Conservation (phyloP, 1,284 basidiomycete genomes). For the Ceratobasidium sp. region DNA sequence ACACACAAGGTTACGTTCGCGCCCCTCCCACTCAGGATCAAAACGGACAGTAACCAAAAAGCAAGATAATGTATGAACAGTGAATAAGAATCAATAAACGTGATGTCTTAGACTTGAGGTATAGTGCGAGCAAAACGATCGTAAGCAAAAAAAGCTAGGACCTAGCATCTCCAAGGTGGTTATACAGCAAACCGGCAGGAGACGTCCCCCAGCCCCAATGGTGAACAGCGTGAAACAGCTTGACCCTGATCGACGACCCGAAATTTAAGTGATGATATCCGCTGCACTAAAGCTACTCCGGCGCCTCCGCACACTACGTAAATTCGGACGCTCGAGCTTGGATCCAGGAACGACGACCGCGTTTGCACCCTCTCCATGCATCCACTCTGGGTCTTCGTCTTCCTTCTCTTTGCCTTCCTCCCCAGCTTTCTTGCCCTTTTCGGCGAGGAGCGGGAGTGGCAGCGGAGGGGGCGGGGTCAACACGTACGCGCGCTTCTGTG, state of each 20-base stretch:
- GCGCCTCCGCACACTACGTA: conserved; percentile 70
- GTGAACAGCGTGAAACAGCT: not conserved
- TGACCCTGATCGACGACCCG: not conserved
- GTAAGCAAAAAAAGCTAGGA: too few relatives aligned
- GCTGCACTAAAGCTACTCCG: conserved; percentile 83
- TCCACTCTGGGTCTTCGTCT: conserved; percentile 62
- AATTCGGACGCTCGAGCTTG: conserved; percentile 71
- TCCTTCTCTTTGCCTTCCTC: conserved; percentile 42
- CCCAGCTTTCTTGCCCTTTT: conserved; percentile 13
- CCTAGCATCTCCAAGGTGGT: too few relatives aligned
- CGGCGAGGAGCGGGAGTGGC: conserved; percentile 24
- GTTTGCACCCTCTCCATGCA: conserved; percentile 63
- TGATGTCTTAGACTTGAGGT: too few relatives aligned
- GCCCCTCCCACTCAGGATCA: not conserved
- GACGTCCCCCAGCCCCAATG: not conserved
- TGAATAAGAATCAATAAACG: too few relatives aligned
- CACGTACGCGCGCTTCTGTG: conserved; percentile 32
- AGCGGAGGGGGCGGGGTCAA: conserved; percentile 34
- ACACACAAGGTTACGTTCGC: not conserved
- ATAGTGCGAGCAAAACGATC: too few relatives aligned
- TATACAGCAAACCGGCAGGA: not conserved
- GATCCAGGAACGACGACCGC: conserved; percentile 69
- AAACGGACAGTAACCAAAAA: not conserved
- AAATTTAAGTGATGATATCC: conserved; percentile 71
- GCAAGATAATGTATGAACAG: too few relatives aligned